Conservation (phyloP, 768 basidiomycete species). For the Lentinula raphanica region DNA sequence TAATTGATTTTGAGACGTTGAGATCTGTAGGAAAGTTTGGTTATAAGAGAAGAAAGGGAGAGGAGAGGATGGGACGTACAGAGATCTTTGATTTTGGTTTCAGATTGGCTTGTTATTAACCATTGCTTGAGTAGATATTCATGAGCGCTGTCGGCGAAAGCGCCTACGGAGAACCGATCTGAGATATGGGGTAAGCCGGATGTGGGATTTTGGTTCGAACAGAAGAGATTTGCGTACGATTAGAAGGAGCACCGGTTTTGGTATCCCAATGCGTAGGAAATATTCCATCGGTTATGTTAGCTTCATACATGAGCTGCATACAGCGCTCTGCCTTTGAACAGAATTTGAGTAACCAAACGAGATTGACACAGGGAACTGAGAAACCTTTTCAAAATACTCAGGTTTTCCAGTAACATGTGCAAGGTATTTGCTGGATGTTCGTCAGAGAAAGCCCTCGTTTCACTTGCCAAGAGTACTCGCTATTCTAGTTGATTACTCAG, state of each 20-base stretch:
- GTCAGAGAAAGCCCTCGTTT: not conserved
- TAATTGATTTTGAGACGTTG: constrained; percentile 48
- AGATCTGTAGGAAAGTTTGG: constrained; percentile 31
- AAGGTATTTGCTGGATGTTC: constrained; percentile 57
- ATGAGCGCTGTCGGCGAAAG: constrained; percentile 59
- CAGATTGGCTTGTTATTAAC: constrained; percentile 50
- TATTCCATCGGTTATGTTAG: constrained; percentile 40
- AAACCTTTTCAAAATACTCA: constrained; percentile 48
- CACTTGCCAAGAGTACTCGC: constrained; percentile 19
- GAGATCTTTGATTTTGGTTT: constrained; percentile 46
- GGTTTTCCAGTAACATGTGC: constrained; percentile 69
- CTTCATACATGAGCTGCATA: constrained; percentile 47
- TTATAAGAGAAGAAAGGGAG: constrained; percentile 7
- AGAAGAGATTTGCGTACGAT: no score
- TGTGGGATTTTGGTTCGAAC: no score
- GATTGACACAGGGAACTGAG: constrained; percentile 11
- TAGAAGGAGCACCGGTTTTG: constrained; percentile 35
- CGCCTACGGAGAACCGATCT: constrained; percentile 48
- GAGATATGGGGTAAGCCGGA: not conserved
- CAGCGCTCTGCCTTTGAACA: constrained; percentile 36
- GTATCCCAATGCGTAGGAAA: constrained; percentile 52
- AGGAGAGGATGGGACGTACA: constrained; percentile 38
- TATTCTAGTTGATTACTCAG: constrained; percentile 65
- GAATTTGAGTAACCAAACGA: constrained; percentile 34
- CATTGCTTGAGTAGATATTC: constrained; percentile 71